These are phyloP conservation scores for Lentinula lateritia DNA, from an alignment of 768 basidiomycete species.

Conservation along the genomic window DNA sequence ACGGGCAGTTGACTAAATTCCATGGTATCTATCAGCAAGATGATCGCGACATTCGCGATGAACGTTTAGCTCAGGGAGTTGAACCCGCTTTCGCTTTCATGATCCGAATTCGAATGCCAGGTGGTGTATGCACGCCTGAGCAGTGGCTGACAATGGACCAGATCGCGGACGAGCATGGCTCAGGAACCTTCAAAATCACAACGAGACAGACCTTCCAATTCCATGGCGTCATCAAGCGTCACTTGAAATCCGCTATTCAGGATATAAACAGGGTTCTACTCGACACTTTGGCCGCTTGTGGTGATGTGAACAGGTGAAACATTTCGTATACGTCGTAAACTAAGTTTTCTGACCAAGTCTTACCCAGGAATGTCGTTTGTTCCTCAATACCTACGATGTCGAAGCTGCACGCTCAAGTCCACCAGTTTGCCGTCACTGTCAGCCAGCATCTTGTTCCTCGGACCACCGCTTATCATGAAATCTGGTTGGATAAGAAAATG, in stretches of 20 bases:
- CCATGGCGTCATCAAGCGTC: constrained; percentile 97
- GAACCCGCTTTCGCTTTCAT: constrained; percentile 98
- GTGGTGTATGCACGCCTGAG: constrained; percentile 84
- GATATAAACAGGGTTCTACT: constrained; percentile 87
- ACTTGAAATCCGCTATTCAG: constrained; percentile 94
- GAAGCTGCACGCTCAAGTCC: constrained; percentile 79
- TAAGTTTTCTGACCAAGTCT: background rate
- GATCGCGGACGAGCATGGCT: constrained; percentile 94
- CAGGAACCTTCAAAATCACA: constrained; percentile 93
- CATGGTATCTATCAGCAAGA: constrained; percentile 96
- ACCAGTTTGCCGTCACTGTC: constrained; percentile 75
- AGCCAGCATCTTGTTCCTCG: constrained; percentile 85
- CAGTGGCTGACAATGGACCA: constrained; percentile 97
- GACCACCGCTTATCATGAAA: constrained; percentile 95
- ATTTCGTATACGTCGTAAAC: constrained; percentile 6
- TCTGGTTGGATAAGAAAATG: constrained; percentile 97
- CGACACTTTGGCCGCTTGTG: constrained; percentile 97
- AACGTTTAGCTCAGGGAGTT: constrained; percentile 84
- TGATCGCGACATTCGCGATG: constrained; percentile 97
- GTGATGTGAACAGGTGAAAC: constrained; percentile 88
- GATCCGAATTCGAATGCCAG: constrained; percentile 96
- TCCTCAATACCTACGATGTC: constrained; percentile 89
- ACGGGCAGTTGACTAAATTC: constrained; percentile 97
- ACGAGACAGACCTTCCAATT: constrained; percentile 99
- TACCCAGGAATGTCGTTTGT: constrained; percentile 77